Conservation (phyloP, 441 rosid genomes). For the Populus trichocarpa region DNA sequence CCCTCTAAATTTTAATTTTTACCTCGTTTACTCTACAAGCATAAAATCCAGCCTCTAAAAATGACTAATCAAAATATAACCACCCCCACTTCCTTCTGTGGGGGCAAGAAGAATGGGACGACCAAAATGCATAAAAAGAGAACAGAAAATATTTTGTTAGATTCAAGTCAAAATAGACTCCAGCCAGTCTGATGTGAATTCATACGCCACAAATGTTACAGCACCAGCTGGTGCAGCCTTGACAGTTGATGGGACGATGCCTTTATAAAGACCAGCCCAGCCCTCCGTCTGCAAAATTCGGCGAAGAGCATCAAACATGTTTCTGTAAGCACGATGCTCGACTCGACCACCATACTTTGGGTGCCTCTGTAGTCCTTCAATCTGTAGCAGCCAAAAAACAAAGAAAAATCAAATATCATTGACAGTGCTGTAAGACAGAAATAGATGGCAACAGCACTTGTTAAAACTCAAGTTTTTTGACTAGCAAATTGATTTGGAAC, state of each 20-base stretch:
- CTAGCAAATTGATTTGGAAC: background rate
- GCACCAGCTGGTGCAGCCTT: constrained; percentile 99
- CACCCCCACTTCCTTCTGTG: background rate
- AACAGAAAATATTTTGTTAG: background rate
- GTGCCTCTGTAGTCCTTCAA: constrained; percentile 89
- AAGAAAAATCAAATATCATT: background rate
- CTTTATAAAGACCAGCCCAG: constrained; percentile 91
- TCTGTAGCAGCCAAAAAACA: constrained; percentile 39
- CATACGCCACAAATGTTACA: constrained; percentile 86
- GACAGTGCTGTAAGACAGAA: background rate
- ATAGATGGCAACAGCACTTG: background rate
- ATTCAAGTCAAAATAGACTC: constrained; percentile 48
- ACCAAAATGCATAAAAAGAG: constrained; percentile 14
- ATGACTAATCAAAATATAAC: constrained; percentile 1
- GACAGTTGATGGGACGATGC: constrained; percentile 87
- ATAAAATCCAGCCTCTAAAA: background rate
- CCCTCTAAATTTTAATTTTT: too few species aligned
- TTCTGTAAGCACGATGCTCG: constrained; percentile 65
- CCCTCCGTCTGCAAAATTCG: constrained; percentile 67
- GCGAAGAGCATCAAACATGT: constrained; percentile 69
- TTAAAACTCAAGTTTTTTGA: background rate
- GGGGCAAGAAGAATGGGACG: constrained; percentile 29
- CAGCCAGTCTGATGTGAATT: constrained; percentile 74
- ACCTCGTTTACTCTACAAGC: constrained; percentile 5
- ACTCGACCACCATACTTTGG: constrained; percentile 87